Percentiles rank a stretch among this genome's conserved stretches.
These are phyloP conservation scores for Amyloporia xantha DNA, from an alignment of 768 basidiomycete species.

Conservation along the genomic window DNA sequence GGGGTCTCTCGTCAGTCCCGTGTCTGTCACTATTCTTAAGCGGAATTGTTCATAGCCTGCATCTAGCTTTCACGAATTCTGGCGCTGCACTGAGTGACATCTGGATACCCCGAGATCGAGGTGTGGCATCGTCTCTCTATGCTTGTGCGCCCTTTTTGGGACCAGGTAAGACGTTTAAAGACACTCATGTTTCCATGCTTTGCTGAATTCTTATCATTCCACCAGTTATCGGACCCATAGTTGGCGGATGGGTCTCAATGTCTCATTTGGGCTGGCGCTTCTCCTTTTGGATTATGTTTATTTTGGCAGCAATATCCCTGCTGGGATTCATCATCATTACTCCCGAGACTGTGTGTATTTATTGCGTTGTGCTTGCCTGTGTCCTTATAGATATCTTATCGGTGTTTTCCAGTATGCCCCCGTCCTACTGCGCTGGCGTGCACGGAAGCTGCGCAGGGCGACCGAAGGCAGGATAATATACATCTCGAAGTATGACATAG, in stretches of 20 bases:
- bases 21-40: too few relatives aligned
- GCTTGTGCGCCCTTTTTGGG: constrained; percentile 53
- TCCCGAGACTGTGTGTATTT: constrained; percentile 47
- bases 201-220: not conserved
- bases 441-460: constrained; percentile 33
- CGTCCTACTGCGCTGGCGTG: constrained; percentile 50
- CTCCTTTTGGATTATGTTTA: constrained; percentile 61
- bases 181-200: not conserved
- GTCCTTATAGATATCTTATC: not conserved
- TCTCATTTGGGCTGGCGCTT: constrained; percentile 50
- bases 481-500: constrained; percentile 43
- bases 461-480: constrained; percentile 38
- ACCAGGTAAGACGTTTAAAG: constrained; percentile 39
- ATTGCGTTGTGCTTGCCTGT: not conserved
- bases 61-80: constrained; percentile 50
- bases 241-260: constrained; percentile 54
- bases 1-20: constrained; percentile 45
- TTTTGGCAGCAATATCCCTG: constrained; percentile 41
- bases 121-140: constrained; percentile 52
- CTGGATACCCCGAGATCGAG: constrained; percentile 53
- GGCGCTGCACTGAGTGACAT: constrained; percentile 54
- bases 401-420: constrained; percentile 42
- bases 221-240: constrained; percentile 57
- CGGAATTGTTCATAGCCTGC: too few relatives aligned
- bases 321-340: constrained; percentile 40